Evolutionary conservation across 2,329 filamentous ascomycete species (phyloP).

Genomic region (Aureobasidium mangrovei): DNA sequence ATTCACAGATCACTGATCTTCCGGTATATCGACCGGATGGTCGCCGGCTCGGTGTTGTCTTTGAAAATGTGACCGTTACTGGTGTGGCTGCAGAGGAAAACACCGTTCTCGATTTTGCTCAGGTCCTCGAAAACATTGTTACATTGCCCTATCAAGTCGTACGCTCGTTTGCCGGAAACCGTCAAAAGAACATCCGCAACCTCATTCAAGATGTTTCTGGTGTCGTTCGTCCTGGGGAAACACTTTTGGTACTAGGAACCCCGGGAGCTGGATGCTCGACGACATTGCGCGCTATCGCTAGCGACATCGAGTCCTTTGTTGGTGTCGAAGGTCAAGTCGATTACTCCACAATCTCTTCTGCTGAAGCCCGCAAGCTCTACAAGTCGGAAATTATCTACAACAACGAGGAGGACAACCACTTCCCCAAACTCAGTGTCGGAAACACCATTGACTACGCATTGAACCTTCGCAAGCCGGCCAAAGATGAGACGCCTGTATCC

Average conservation of each 20-base stretch:
- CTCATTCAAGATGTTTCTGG: constrained; percentile 14
- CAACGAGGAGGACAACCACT: constrained; percentile 43
- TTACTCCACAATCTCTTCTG: constrained; percentile 40
- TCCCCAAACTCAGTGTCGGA: constrained; percentile 49
- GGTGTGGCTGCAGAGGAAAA: constrained; percentile 12
- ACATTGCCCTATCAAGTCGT: constrained; percentile 8
- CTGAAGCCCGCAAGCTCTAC: constrained; percentile 64
- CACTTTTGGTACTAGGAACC: constrained; percentile 18
- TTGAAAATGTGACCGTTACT: constrained; percentile 11
- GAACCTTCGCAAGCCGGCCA: constrained; percentile 48
- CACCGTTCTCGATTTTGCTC: constrained; percentile 12
- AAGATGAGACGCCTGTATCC: constrained; percentile 47
- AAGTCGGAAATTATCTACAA: constrained; percentile 49
- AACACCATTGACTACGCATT: constrained; percentile 50
- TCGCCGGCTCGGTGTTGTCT: constrained; percentile 12
- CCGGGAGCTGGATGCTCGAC: constrained; percentile 48
- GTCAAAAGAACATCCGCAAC: not conserved
- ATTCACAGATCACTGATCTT: not conserved
- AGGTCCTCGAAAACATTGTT: constrained; percentile 11
- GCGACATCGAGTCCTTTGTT: constrained; percentile 36
- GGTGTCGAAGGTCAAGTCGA: constrained; percentile 46
- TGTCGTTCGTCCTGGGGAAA: constrained; percentile 14
- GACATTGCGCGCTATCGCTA: constrained; percentile 57
- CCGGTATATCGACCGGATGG: constrained; percentile 13
- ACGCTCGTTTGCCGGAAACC: constrained; percentile 8